Conservation (phyloP, 495 filamentous ascomycete species). For the Cairneyella variabilis region DNA sequence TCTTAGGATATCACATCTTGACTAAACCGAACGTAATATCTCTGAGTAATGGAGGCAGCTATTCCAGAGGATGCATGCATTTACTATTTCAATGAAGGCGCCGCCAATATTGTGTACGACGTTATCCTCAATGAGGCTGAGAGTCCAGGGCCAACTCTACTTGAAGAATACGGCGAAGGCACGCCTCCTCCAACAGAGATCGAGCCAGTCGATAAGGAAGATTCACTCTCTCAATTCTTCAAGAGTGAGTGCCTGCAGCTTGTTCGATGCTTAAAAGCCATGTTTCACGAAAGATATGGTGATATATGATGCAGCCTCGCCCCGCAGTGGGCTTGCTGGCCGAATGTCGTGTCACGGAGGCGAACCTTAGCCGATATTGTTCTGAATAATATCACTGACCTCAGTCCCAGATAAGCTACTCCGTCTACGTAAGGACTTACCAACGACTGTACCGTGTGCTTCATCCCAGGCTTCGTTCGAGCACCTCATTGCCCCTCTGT, state of each 20-base stretch:
- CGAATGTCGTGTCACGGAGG: too few relatives aligned
- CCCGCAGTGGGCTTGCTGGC: too few relatives aligned
- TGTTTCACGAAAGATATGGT: too few relatives aligned
- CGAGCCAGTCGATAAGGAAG: conserved; percentile 7
- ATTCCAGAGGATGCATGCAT: conserved; percentile 5
- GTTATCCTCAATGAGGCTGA: neutral
- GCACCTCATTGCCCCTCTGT: conserved; percentile 16
- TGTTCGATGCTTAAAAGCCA: too few relatives aligned
- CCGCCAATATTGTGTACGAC: conserved; percentile 26
- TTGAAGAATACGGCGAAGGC: conserved; percentile 14
- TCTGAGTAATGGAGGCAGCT: too few relatives aligned
- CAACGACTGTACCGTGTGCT: conserved; percentile 19
- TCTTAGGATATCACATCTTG: too few relatives aligned
- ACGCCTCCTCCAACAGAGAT: conserved; percentile 21
- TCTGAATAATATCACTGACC: too few relatives aligned
- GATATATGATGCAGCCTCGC: too few relatives aligned
- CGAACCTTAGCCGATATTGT: conserved; percentile 1
- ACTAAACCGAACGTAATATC: too few relatives aligned
- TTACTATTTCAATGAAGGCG: conserved; percentile 24
- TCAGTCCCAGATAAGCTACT: conserved; percentile 28
- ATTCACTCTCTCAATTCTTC: neutral
- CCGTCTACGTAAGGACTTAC: conserved; percentile 23
- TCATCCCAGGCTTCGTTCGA: conserved; percentile 13
- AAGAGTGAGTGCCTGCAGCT: neutral
- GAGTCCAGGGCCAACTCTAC: conserved; percentile 4